Evolutionary conservation across 768 basidiomycete species (phyloP).

Genomic region (Leucocoprinus birnbaumii): DNA sequence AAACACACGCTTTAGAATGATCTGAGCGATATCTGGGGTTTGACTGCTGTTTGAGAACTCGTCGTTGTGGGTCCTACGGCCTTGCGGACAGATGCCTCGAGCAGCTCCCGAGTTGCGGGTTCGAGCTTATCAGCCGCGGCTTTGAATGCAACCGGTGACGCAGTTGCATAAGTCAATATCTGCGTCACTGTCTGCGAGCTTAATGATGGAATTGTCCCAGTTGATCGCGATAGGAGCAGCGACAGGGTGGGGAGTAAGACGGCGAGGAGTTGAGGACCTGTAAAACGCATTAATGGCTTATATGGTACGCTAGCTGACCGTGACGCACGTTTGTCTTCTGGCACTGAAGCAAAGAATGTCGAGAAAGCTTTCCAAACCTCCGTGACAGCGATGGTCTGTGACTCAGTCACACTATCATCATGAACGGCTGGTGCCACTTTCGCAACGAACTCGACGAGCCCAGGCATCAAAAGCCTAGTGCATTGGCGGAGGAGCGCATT

Average conservation of each 20-base stretch:
- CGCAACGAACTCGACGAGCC: slow-evolving; percentile 77
- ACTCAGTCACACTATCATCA: slow-evolving; percentile 52
- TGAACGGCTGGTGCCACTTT: slow-evolving; percentile 60
- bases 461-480: slow-evolving; percentile 70
- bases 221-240: slow-evolving; percentile 47
- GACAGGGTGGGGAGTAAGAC: slow-evolving; percentile 75
- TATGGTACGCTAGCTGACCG: neutral
- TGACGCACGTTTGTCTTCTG: slow-evolving; percentile 61
- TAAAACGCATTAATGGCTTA: neutral
- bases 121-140: slow-evolving; percentile 75
- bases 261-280: slow-evolving; percentile 66
- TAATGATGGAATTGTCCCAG: slow-evolving; percentile 45
- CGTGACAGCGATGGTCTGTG: slow-evolving; percentile 58
- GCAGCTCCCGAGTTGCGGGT: slow-evolving; percentile 45
- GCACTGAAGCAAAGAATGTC: slow-evolving; percentile 52
- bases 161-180: slow-evolving; percentile 68
- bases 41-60: slow-evolving; percentile 34
- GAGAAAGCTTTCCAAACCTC: slow-evolving; percentile 85
- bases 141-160: slow-evolving; percentile 76
- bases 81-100: slow-evolving; percentile 80
- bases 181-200: slow-evolving; percentile 63
- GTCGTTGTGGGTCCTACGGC: slow-evolving; percentile 47
- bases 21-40: slow-evolving; percentile 78
- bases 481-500: slow-evolving; percentile 70
- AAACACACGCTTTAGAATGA: no score